Evolutionary conservation across 306 rosid genomes (phyloP), one percentile per base, ranked within the genome.

Genomic region (Prunus persica): DNA sequence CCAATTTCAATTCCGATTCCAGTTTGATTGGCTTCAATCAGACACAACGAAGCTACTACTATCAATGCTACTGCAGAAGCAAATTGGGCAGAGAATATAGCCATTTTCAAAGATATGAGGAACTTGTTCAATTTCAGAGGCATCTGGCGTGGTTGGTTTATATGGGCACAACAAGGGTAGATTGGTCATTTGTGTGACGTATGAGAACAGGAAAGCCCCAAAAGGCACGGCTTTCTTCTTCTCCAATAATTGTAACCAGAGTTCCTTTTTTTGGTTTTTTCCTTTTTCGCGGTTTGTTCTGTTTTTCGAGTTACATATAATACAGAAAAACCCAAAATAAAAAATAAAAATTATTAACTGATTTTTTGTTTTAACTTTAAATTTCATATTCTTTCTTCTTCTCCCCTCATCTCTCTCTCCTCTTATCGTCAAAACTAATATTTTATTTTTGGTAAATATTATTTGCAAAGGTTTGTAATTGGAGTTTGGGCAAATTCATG

Each of bases 21-120:
- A 30, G 54, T 9, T 50, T 56, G 43, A 4, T 27, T 76, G 28
- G 77, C 84, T 46, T 73, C 82, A 0, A 54, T 54, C 8, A 55
- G 30, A 18, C 56, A 67, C 12, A 76, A 0, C 25, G 82, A 69
- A 57, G 72, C 75, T 49, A 43, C 45, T 2, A 65, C 47, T 11
- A 80, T 12, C 24, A 74, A 63, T 46, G 77, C 24, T n/a, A 34
- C 46, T 25, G 68, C 64, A 58, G 65, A 62, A 27, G 72, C 78
- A 16, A 77, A 46, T 11, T 76, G 73, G 47, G 76, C 54, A 61
- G 69, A 77, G 60, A 64, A 67, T 46, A 74, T 0, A 4, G 71
- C 76, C 83, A 80, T 80, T 11, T 71, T n/a, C 14, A 13, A 45
- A 13, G 20, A 34, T 46, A 64, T 2, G 30, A 20, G 50, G 65